Evolutionary conservation across 257 asterid species (phyloP).

Genomic region (Cruciata laevipes): DNA sequence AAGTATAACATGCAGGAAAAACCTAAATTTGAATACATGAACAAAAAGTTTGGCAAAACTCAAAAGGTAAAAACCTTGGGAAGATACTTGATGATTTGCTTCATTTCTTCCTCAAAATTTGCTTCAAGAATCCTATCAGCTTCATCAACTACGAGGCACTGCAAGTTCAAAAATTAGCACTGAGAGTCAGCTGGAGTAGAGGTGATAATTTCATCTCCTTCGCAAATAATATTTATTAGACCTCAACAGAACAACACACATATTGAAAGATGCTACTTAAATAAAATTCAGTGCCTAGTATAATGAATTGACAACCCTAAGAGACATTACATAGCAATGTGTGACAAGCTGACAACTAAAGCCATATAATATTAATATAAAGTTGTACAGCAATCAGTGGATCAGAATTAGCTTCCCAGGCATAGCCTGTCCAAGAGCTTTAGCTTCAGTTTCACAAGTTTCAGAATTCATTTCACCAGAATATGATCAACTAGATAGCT

Average conservation of each 20-base stretch:
- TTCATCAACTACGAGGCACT: constrained; percentile 93
- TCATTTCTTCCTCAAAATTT: constrained; percentile 93
- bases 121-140: constrained; percentile 97
- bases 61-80: constrained; percentile 62
- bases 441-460: neutral
- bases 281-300: neutral
- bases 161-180: constrained; percentile 30
- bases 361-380: neutral
- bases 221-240: neutral
- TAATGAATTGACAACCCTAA: neutral
- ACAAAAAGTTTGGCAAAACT: neutral
- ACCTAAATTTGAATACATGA: neutral
- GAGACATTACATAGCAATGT: neutral
- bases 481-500: neutral
- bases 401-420: neutral
- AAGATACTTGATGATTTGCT: constrained; percentile 62
- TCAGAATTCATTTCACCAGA: neutral
- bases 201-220: neutral
- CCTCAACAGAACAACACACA: neutral
- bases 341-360: neutral
- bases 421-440: neutral
- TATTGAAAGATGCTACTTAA: too few relatives aligned
- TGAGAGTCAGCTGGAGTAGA: neutral
- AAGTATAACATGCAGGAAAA: neutral
- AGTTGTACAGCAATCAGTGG: neutral